Evolutionary conservation across 768 basidiomycete genomes (phyloP).

Genomic region (Leccinum ochraceum): DNA sequence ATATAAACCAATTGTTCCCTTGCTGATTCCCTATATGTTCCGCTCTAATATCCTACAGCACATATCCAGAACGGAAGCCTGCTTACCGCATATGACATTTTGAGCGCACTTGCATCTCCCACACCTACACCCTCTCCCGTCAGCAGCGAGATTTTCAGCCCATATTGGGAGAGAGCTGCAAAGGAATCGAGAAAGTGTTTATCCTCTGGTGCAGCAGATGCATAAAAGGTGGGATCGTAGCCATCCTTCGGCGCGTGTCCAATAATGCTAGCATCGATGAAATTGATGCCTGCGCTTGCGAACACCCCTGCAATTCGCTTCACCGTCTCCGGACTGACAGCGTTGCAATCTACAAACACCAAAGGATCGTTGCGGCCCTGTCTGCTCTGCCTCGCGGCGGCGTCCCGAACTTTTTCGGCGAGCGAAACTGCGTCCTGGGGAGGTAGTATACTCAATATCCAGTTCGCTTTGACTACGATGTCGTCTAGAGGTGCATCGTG

Average conservation of each 20-base stretch:
- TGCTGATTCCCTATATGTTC: slow-evolving; percentile 50
- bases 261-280: slow-evolving; percentile 60
- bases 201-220: slow-evolving; percentile 41
- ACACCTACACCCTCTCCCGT: slow-evolving; percentile 48
- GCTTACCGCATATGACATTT: slow-evolving; percentile 64
- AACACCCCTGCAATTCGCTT: slow-evolving; percentile 50
- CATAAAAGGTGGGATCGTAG: slow-evolving; percentile 58
- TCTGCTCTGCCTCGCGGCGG: not conserved
- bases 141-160: slow-evolving; percentile 47
- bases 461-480: slow-evolving; percentile 38
- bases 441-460: slow-evolving; percentile 59
- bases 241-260: slow-evolving; percentile 51
- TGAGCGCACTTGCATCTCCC: slow-evolving; percentile 61
- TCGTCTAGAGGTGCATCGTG: slow-evolving; percentile 39
- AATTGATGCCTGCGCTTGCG: slow-evolving; percentile 36
- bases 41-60: not conserved
- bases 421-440: slow-evolving; percentile 52
- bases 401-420: slow-evolving; percentile 35
- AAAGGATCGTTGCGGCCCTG: slow-evolving; percentile 12
- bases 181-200: slow-evolving; percentile 40
- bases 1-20: slow-evolving; percentile 52
- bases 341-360: slow-evolving; percentile 59
- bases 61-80: slow-evolving; percentile 3
- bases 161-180: slow-evolving; percentile 40
- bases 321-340: slow-evolving; percentile 52